A percentile compares a stretch with the other conserved stretches of the same genome.
Evolutionary conservation across 2,329 filamentous ascomycete genomes (phyloP).

Genomic region (Diaporthe sp.): DNA sequence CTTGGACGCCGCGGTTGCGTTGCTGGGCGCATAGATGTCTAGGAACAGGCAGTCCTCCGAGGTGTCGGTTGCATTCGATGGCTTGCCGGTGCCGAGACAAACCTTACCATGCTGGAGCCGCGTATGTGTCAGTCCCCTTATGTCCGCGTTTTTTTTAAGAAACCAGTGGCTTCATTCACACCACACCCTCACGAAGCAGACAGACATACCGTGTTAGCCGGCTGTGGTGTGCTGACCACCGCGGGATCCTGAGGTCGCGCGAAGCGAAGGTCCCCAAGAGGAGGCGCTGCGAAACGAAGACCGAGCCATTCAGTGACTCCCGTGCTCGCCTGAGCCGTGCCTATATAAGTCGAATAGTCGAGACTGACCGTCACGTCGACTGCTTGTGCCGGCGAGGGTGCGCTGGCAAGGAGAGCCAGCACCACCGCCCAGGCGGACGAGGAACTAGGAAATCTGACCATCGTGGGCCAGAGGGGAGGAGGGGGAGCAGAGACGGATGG

Average conservation of each 20-base stretch:
- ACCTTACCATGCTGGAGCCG: conserved; percentile 42
- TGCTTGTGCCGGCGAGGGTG: conserved; percentile 17
- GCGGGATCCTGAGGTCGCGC: conserved; percentile 74
- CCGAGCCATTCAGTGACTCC: conserved; percentile 63
- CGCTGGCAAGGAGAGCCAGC: conserved; percentile 2
- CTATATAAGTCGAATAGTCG: conserved; percentile 40
- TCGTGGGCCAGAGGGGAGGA: not conserved
- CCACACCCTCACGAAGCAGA: too few relatives aligned
- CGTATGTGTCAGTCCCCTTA: conserved; percentile 52
- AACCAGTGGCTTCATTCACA: not conserved
- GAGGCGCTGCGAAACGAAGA: conserved; percentile 79
- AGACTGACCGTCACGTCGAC: conserved; percentile 33
- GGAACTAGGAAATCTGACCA: conserved; percentile 3
- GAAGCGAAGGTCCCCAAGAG: conserved; percentile 75
- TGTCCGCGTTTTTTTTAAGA: conserved; percentile 68
- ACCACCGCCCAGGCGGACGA: conserved; percentile 23
- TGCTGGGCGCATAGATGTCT: conserved; percentile 72
- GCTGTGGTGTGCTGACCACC: conserved; percentile 57
- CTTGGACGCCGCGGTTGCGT: conserved; percentile 60
- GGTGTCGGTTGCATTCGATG: conserved; percentile 46
- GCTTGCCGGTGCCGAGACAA: conserved; percentile 50
- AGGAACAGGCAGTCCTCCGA: conserved; percentile 80
- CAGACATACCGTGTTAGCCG: conserved; percentile 63
- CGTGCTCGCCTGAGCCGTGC: conserved; percentile 35
- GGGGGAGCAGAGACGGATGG: not conserved